These are phyloP conservation scores for Castanospermum australe DNA, from an alignment of 306 rosid species.

Conservation along the genomic window DNA sequence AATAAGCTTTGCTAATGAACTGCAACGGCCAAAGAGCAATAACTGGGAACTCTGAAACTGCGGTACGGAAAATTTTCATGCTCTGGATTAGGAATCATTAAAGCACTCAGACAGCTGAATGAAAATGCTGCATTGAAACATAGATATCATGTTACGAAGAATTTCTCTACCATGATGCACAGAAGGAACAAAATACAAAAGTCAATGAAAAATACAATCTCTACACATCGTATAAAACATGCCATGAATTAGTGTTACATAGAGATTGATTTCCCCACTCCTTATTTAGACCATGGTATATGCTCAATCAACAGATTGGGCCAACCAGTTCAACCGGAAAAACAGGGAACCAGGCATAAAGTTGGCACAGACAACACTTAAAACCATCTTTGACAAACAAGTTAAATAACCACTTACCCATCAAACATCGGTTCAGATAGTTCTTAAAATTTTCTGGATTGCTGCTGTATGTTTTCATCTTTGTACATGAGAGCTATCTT, in stretches of 20 bases:
- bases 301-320: background rate
- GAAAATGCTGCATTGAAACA: slow-evolving; percentile 6
- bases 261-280: background rate
- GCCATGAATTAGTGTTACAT: background rate
- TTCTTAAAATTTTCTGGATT: background rate
- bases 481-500: background rate
- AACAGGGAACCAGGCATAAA: background rate
- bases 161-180: background rate
- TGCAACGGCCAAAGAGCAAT: background rate
- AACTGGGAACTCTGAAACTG: slow-evolving; percentile 18
- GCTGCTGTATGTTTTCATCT: background rate
- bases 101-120: background rate
- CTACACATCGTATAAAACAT: background rate
- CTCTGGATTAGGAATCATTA: background rate
- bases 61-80: background rate
- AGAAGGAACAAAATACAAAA: background rate
- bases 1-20: slow-evolving; percentile 18
- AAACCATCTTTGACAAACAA: background rate
- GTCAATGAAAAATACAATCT: background rate
- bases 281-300: background rate
- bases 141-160: background rate
- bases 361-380: background rate
- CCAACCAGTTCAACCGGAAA: background rate
- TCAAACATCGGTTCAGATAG: background rate
- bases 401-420: slow-evolving; percentile 8